Evolutionary conservation across 768 basidiomycete species (phyloP), one percentile per base, ranked within the genome.

Genomic region (Termitomyces heimii): DNA sequence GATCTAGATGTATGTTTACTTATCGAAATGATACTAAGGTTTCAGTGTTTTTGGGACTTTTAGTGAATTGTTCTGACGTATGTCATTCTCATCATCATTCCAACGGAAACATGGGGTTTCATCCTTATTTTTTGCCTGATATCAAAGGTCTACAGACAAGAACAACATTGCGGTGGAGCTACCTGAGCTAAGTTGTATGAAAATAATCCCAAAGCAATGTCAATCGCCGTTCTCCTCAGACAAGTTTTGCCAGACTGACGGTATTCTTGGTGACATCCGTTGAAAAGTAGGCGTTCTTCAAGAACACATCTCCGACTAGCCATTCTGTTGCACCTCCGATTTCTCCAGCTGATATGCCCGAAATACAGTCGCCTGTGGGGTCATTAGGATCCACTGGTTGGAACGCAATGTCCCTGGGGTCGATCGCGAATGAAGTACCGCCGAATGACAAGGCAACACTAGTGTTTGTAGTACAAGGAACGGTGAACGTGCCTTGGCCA

Each of bases 211-310:
- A 51, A 1, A 51, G 18, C 18, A 52, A 13, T 43, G 20, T 20
- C 37, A 39, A 37, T 35, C 35, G 12, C 48, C 24, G 28, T 51
- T 20, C n/a, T 50, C 14, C 53, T 54, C n/a, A 60, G 22, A 74
- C 71, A 53, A 83, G 74, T 63, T 81, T 77, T 24, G 85, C 86
- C 58, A 89, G 76, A 26, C 77, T 82, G 32, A 89, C 73, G 40
- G 77, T 72, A 66, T 88, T 86, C 62, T 77, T 77, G 12, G 59
- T 67, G 14, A 82, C 80, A 61, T 90, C 74, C 12, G 81, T 84
- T 6, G 85, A 86, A 67, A 86, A 85, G 67, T 88, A 88, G 0
- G 77, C 86, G 63, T 88, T 90, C 79, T 89, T 89, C 65, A 89
- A 72, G 76, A 89, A 89, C 26, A 84, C 84, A 62, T 86, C 89